phyloP scores from a whole-genome alignment of 108 stramenopile species.

The Cyclotella sp. region DNA sequence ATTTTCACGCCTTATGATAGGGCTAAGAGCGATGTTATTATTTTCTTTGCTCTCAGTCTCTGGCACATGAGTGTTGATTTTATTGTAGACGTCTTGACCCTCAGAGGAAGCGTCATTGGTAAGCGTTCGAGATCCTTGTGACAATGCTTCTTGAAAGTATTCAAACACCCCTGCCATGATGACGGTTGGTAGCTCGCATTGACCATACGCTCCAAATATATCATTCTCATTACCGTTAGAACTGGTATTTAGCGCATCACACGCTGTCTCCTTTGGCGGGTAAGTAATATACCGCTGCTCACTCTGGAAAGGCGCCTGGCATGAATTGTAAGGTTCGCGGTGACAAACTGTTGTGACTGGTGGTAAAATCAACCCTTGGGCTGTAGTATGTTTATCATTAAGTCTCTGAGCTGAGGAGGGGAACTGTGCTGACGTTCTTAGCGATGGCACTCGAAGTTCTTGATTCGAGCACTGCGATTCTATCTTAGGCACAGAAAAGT shows the following conservation, averaged over 20 bases:
- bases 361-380: neutral
- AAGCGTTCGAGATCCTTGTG: neutral
- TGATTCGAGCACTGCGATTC: no score
- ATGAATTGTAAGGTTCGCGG: neutral
- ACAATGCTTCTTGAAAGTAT: conserved; percentile 16
- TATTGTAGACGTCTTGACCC: neutral
- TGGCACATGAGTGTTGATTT: neutral
- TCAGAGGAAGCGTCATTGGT: neutral
- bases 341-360: neutral
- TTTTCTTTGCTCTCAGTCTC: neutral
- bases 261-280: neutral
- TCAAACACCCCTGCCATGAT: conserved; percentile 11
- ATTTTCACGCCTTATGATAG: neutral
- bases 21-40: neutral
- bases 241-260: neutral
- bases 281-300: neutral
- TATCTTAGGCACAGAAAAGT: no score
- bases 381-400: neutral
- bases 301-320: neutral
- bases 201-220: neutral
- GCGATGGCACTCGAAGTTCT: neutral
- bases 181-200: neutral
- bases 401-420: neutral
- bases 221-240: neutral
- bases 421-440: neutral